Conservation (phyloP, 129 eudicot species). For the Helianthus annuus region DNA sequence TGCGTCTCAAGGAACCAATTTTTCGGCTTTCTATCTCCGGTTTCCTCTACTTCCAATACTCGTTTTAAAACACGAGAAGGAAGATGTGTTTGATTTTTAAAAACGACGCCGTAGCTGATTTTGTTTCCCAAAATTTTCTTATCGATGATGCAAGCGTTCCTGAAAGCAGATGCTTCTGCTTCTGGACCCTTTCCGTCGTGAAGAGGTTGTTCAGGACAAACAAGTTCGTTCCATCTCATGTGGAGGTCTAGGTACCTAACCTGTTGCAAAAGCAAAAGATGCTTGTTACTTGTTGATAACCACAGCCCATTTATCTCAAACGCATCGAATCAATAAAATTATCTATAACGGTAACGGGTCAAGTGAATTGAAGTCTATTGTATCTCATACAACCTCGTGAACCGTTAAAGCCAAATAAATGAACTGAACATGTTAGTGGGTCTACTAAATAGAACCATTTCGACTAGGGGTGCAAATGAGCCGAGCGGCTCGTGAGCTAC, state of each 20-base stretch:
- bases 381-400: neutral
- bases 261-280: conserved; percentile 42
- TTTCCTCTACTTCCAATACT: conserved; percentile 65
- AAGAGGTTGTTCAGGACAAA: conserved; percentile 72
- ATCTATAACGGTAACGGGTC: neutral
- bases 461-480: neutral
- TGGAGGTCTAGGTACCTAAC: conserved; percentile 81
- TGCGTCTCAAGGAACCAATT: conserved; percentile 77
- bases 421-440: neutral
- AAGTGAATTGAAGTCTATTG: neutral
- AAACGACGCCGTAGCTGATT: conserved; percentile 65
- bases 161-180: conserved; percentile 81
- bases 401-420: neutral
- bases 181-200: conserved; percentile 87
- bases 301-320: neutral
- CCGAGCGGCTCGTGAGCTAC: too few relatives aligned
- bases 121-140: conserved; percentile 61
- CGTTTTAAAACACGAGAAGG: conserved; percentile 87
- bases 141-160: conserved; percentile 78
- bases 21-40: conserved; percentile 56
- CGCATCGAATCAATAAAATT: neutral
- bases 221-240: conserved; percentile 89
- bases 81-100: conserved; percentile 83
- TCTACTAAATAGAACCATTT: neutral
- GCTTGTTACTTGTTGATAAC: neutral